Base-by-base conservation (phyloP, 345 rosid species). In the Eucalyptus viminalis region DNA sequence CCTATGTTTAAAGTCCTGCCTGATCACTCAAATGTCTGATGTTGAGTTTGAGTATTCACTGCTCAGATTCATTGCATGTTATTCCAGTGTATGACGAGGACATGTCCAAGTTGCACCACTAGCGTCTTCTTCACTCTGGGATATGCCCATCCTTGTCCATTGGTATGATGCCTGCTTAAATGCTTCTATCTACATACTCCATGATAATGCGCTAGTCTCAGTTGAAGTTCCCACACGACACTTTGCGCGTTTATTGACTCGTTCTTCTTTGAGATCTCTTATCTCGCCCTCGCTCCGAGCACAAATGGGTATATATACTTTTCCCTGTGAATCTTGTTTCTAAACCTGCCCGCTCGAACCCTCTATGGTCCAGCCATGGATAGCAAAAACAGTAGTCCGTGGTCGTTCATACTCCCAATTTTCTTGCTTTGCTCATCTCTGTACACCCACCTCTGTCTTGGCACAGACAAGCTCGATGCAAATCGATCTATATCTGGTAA, bases 401-500 rank as follows among this genome's bases (percentile, higher is more conserved):
- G 94, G 90, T 60, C 87, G 47, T 50, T 93, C 19, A 67, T 22
- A 21, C 87, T 89, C 45, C 86, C 47, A 87, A 62, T 85, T 86
- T 65, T 95, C 86, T 89, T 90, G 72, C 13, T 91, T 4, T 90
- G 80, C 90, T 92, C 93, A 16, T 90, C 90, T 86, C 80, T 93
- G 72, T 62, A 31, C 72, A 29, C 72, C 19, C 85, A 43, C 88
- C 89, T 89, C 92, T 88, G 89, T 93, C 49, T 86, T 22, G 86
- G 53, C 53, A 72, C 34, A 19, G 94, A 93, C 89, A 94, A 93
- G 44, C 92, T 97, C 92, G 89, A 95, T 8, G 91, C 92, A 40
- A 88, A 90, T 89, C 91, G 88, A 14, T 90, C 95, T 60, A 93
- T 96, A 80, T 95, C 97, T 43, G 98, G 98, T 6, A 91, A 94